Percentiles rank a stretch among this genome's conserved stretches.
These are phyloP conservation scores for Tilletiaria anomala DNA, from an alignment of 1,284 basidiomycete species.

Conservation along the genomic window DNA sequence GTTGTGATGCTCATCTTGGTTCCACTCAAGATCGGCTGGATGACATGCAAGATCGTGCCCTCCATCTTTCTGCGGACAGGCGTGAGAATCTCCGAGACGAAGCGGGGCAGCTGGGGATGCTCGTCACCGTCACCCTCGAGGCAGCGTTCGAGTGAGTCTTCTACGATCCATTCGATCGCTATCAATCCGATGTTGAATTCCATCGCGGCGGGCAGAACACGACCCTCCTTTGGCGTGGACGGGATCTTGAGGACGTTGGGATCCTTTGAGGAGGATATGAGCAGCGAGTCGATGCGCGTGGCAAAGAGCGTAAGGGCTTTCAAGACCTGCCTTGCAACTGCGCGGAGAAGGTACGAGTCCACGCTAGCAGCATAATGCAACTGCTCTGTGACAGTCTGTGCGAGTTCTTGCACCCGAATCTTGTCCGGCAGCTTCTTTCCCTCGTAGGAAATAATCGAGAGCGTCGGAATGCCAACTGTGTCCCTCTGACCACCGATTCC, in stretches of 20 bases:
- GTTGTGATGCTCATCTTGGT: constrained; percentile 19
- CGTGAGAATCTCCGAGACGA: constrained; percentile 35
- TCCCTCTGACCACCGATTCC: too few relatives aligned
- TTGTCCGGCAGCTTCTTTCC: constrained; percentile 27
- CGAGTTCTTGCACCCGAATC: constrained; percentile 26
- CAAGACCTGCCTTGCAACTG: constrained; percentile 31
- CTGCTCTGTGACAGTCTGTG: constrained; percentile 26
- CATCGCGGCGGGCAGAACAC: constrained; percentile 17
- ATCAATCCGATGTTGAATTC: constrained; percentile 36
- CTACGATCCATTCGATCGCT: constrained; percentile 34
- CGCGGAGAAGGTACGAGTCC: constrained; percentile 33
- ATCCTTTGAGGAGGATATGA: constrained; percentile 8
- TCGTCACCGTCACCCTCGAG: too few relatives aligned
- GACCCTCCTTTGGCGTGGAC: constrained; percentile 18
- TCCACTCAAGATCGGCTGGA: constrained; percentile 34
- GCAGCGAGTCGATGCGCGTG: constrained; percentile 30
- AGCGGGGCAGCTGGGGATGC: constrained; percentile 30
- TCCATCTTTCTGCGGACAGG: constrained; percentile 24
- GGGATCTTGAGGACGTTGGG: constrained; percentile 18
- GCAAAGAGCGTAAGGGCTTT: constrained; percentile 36
- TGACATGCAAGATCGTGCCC: constrained; percentile 28
- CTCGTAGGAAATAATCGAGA: constrained; percentile 25
- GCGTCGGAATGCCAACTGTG: too few relatives aligned
- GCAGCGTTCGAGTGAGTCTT: constrained; percentile 35
- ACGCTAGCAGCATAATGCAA: constrained; percentile 25